A percentile compares a stretch with the other conserved stretches of the same genome.
Evolutionary conservation across 2,329 filamentous ascomycete genomes (phyloP).

Genomic region (Grosmannia clavigera): DNA sequence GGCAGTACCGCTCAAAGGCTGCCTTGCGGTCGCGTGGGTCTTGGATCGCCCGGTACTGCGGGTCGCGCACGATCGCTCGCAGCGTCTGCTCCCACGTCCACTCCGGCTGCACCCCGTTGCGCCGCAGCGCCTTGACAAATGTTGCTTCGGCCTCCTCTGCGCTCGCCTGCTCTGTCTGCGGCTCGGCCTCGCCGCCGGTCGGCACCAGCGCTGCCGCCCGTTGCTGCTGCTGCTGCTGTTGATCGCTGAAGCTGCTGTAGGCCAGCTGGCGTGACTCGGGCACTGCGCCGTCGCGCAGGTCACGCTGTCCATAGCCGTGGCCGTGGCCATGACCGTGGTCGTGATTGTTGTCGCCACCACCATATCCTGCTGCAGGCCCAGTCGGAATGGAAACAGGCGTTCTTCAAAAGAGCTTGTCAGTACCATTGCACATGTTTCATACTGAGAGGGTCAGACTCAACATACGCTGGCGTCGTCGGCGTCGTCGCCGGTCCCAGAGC

Average conservation of each 20-base stretch:
- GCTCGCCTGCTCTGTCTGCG: slow-evolving; percentile 58
- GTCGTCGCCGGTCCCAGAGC: slow-evolving; percentile 50
- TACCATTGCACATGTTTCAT: background rate
- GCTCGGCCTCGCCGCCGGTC: slow-evolving; percentile 54
- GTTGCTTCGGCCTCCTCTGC: slow-evolving; percentile 84
- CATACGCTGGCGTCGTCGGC: slow-evolving; percentile 31
- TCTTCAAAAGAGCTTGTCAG: background rate
- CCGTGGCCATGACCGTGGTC: slow-evolving; percentile 3
- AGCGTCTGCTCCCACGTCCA: slow-evolving; percentile 91
- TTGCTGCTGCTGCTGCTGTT: slow-evolving; percentile 18
- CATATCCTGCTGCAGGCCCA: slow-evolving; percentile 22
- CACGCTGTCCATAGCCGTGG: slow-evolving; percentile 7
- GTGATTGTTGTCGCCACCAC: slow-evolving; percentile 8
- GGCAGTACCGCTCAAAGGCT: slow-evolving; percentile 90
- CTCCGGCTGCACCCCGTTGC: slow-evolving; percentile 75
- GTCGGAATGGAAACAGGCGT: slow-evolving; percentile 20
- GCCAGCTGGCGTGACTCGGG: slow-evolving; percentile 47
- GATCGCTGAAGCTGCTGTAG: background rate
- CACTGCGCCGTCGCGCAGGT: slow-evolving; percentile 20
- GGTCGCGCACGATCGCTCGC: slow-evolving; percentile 73
- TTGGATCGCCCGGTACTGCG: slow-evolving; percentile 85
- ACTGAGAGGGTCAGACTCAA: background rate
- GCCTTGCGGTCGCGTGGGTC: slow-evolving; percentile 82
- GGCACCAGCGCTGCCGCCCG: slow-evolving; percentile 48
- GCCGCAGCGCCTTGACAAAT: slow-evolving; percentile 80